A percentile compares a stretch with the other conserved stretches of the same genome.
phyloP scores from a whole-genome alignment of 257 asterid genomes.

The Lycium barbarum region DNA sequence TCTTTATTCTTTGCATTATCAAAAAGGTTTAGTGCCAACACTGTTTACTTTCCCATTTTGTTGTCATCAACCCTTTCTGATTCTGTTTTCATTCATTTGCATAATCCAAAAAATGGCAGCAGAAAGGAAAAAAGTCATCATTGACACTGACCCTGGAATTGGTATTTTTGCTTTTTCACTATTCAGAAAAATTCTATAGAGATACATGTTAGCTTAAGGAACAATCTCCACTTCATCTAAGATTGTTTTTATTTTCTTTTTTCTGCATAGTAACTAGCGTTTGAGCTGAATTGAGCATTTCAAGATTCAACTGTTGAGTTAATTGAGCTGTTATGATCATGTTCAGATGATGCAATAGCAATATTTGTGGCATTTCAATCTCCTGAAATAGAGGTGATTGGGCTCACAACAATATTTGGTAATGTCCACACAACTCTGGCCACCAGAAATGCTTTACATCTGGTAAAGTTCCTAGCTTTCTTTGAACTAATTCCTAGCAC shows the following conservation, averaged over 20 bases:
- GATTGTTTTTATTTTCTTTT: not conserved
- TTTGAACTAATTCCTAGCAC: not conserved
- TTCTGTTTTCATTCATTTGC: not conserved
- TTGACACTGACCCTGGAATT: constrained; percentile 94
- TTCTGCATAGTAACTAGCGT: not conserved
- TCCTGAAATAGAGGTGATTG: constrained; percentile 92
- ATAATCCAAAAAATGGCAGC: constrained; percentile 5
- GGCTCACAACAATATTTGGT: constrained; percentile 89
- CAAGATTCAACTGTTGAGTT: constrained; percentile 18
- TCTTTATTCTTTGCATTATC: no score
- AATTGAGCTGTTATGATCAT: not conserved
- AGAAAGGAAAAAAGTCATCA: constrained; percentile 81
- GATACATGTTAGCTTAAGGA: no score
- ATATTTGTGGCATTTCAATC: constrained; percentile 87
- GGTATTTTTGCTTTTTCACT: constrained; percentile 46
- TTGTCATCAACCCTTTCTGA: not conserved
- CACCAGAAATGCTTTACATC: constrained; percentile 91
- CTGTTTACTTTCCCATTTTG: no score
- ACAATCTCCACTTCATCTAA: not conserved
- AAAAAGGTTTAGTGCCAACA: no score
- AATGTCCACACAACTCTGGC: constrained; percentile 94
- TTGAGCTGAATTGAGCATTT: not conserved
- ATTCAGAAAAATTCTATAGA: no score
- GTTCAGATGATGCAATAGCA: constrained; percentile 96
- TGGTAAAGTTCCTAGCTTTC: constrained; percentile 47